Evolutionary conservation across 2,329 filamentous ascomycete genomes (phyloP).

Genomic region (Aureobasidium sp.): DNA sequence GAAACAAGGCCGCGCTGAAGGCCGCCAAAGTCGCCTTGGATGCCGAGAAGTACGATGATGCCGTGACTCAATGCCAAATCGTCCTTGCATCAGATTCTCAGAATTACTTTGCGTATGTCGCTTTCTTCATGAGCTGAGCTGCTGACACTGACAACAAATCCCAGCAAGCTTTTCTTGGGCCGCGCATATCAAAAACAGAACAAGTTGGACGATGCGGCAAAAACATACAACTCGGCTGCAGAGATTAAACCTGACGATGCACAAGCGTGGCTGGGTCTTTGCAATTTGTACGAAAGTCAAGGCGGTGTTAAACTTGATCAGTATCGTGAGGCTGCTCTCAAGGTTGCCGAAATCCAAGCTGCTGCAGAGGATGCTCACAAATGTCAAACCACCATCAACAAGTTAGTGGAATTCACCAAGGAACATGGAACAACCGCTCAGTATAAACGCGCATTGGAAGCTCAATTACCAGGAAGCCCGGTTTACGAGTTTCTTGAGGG

Average conservation of each 20-base stretch:
- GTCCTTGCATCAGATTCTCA: constrained; percentile 65
- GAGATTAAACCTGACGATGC: constrained; percentile 64
- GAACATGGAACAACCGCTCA: constrained; percentile 65
- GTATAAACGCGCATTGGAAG: constrained; percentile 66
- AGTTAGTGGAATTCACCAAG: constrained; percentile 68
- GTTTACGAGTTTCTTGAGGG: constrained; percentile 81
- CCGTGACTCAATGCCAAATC: constrained; percentile 59
- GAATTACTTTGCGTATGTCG: constrained; percentile 71
- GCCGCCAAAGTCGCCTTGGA: constrained; percentile 72
- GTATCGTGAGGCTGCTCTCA: constrained; percentile 67
- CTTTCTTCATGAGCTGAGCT: background rate
- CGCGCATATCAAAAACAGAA: constrained; percentile 75
- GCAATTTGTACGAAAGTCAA: constrained; percentile 78
- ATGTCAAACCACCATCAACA: constrained; percentile 63
- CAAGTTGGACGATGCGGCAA: constrained; percentile 65
- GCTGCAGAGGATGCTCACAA: constrained; percentile 54
- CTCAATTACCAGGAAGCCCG: constrained; percentile 72
- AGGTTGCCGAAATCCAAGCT: constrained; percentile 67
- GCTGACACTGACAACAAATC: background rate
- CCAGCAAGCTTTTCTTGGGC: constrained; percentile 75
- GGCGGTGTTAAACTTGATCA: constrained; percentile 60
- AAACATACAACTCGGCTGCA: constrained; percentile 66
- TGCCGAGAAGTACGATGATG: constrained; percentile 70
- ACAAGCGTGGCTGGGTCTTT: constrained; percentile 86
- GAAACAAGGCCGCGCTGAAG: constrained; percentile 68